Evolutionary conservation across 768 basidiomycete genomes (phyloP).

Genomic region (Collybia mongolica): DNA sequence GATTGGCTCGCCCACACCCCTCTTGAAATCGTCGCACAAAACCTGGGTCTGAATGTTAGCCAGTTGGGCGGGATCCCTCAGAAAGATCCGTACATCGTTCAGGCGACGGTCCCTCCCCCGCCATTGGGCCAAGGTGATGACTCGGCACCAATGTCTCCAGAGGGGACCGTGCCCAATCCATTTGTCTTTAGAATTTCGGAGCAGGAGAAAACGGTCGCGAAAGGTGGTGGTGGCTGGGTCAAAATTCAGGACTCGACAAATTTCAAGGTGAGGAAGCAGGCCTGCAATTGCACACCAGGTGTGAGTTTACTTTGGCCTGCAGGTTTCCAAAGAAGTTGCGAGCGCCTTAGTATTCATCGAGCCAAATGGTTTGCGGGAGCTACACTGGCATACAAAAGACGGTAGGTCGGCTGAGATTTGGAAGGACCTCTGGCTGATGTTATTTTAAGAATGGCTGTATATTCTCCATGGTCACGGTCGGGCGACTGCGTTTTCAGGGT

Average conservation of each 20-base stretch:
- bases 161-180: constrained; percentile 13
- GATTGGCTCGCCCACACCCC: constrained; percentile 17
- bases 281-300: not conserved
- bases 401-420: not conserved
- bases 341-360: constrained; percentile 13
- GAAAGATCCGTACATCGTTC: constrained; percentile 14
- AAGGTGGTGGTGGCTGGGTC: constrained; percentile 15
- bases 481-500: constrained; percentile 15
- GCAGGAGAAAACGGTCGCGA: constrained; percentile 11
- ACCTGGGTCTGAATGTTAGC: constrained; percentile 12
- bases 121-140: constrained; percentile 11
- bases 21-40: constrained; percentile 12
- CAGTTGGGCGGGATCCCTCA: constrained; percentile 10
- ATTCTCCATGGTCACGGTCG: constrained; percentile 12
- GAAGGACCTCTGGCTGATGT: not conserved
- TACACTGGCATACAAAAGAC: constrained; percentile 15
- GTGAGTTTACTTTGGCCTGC: not conserved
- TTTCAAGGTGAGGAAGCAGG: constrained; percentile 4
- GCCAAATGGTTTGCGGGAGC: constrained; percentile 13
- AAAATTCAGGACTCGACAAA: constrained; percentile 17
- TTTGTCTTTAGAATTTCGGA: constrained; percentile 13
- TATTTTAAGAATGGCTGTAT: constrained; percentile 13
- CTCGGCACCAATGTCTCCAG: constrained; percentile 10
- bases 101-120: constrained; percentile 10
- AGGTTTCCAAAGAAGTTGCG: constrained; percentile 11